These are phyloP conservation scores for Pisolithus tinctorius DNA, from an alignment of 768 basidiomycete species.

Conservation along the genomic window DNA sequence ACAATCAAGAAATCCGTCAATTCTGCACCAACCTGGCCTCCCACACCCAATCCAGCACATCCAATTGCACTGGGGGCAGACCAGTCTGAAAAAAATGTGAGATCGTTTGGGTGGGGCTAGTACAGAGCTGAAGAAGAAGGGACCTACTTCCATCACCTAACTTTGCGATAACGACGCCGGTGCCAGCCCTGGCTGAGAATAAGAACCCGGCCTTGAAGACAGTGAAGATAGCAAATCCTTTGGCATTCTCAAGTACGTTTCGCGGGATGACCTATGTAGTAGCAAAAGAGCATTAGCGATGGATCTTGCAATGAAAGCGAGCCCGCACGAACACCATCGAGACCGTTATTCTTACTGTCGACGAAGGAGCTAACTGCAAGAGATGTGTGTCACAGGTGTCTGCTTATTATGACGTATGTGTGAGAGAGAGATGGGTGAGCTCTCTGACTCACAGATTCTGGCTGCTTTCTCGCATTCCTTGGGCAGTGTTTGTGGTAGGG, in stretches of 20 bases:
- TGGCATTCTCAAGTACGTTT: conserved; percentile 48
- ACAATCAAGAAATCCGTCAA: conserved; percentile 91
- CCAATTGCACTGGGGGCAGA: conserved; percentile 94
- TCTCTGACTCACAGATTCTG: conserved; percentile 60
- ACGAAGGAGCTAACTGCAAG: conserved; percentile 76
- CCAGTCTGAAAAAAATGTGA: conserved; percentile 71
- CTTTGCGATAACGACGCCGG: conserved; percentile 83
- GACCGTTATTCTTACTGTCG: conserved; percentile 69
- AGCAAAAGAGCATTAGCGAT: not conserved
- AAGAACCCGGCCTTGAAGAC: conserved; percentile 68
- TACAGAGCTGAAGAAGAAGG: not conserved
- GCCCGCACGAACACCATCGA: conserved; percentile 58
- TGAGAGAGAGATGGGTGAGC: no score
- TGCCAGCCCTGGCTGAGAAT: conserved; percentile 73
- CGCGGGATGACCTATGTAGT: conserved; percentile 45
- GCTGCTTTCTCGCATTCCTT: conserved; percentile 87
- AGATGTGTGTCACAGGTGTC: not conserved
- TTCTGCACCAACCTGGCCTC: conserved; percentile 77
- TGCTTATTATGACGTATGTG: no score
- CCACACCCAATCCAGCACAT: conserved; percentile 84
- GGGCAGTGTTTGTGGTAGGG: conserved; percentile 49
- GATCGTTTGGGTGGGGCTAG: not conserved
- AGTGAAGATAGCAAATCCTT: conserved; percentile 87
- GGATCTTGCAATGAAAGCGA: not conserved
- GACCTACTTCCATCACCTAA: conserved; percentile 73